phyloP scores from a whole-genome alignment of 2,329 filamentous ascomycete genomes.

The Trematosphaeria pertusa region DNA sequence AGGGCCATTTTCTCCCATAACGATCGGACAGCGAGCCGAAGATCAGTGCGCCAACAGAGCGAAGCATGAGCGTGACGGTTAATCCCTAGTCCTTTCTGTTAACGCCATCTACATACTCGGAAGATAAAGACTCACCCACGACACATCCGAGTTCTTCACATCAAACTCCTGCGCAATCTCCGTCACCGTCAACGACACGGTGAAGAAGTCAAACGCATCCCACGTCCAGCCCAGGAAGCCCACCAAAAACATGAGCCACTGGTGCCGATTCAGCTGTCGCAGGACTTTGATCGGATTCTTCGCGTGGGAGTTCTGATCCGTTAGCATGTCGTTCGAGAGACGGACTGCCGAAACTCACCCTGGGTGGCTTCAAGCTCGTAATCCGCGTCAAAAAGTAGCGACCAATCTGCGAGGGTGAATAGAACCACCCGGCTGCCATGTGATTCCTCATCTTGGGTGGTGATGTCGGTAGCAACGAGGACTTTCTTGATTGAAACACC shows the following conservation, averaged over 20 bases:
- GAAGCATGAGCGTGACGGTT: slow-evolving; percentile 39
- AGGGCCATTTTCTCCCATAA: slow-evolving; percentile 44
- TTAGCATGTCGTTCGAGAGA: no score
- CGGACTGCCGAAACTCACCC: no score
- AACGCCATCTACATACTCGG: neutral
- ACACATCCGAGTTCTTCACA: slow-evolving; percentile 64
- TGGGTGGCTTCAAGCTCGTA: slow-evolving; percentile 5
- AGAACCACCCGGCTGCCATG: slow-evolving; percentile 15
- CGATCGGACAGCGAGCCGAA: slow-evolving; percentile 37
- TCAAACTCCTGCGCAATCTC: slow-evolving; percentile 62
- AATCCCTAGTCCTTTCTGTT: slow-evolving; percentile 15
- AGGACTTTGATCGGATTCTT: slow-evolving; percentile 4
- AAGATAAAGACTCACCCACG: slow-evolving; percentile 55
- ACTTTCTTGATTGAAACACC: neutral
- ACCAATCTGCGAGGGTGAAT: slow-evolving; percentile 11
- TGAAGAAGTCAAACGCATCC: slow-evolving; percentile 73
- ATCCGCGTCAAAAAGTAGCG: slow-evolving; percentile 10
- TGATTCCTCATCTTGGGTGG: slow-evolving; percentile 11
- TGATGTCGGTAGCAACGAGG: neutral
- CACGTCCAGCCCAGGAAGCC: slow-evolving; percentile 56
- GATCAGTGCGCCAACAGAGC: slow-evolving; percentile 37
- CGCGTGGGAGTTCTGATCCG: neutral
- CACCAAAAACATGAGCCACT: slow-evolving; percentile 14
- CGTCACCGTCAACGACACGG: slow-evolving; percentile 65
- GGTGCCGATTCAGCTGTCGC: slow-evolving; percentile 5